Conservation (phyloP, 1,284 basidiomycete species). For the Lentinula novae-zelandiae region DNA sequence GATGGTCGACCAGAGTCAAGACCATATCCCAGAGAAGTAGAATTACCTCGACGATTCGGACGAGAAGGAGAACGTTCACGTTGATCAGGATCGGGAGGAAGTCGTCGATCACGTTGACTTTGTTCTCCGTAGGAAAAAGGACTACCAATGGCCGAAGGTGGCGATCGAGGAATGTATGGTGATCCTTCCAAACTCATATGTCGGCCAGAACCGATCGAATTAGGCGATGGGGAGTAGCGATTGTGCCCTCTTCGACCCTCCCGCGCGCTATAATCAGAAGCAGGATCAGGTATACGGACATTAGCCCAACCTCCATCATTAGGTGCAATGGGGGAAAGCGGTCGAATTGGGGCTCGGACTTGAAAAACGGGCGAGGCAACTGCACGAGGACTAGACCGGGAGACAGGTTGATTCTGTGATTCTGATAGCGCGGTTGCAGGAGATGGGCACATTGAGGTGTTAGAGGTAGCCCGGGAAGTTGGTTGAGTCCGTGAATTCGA, state of each 20-base stretch:
- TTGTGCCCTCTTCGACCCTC: neutral
- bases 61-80: neutral
- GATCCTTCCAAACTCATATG: neutral
- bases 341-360: neutral
- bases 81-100: neutral
- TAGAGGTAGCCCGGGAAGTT: neutral
- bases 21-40: neutral
- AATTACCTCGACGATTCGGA: neutral
- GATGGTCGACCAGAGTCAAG: neutral
- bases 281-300: neutral
- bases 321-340: neutral
- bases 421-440: neutral
- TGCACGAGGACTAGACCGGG: neutral
- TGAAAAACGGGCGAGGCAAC: neutral
- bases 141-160: neutral
- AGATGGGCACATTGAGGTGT: neutral
- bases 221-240: neutral
- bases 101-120: neutral
- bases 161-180: neutral
- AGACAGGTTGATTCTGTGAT: neutral
- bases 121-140: neutral
- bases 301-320: neutral
- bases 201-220: neutral
- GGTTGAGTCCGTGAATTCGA: neutral
- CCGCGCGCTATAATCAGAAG: neutral